Conservation (phyloP, 73 alveolate genomes). For the Tetrahymena elliotti region DNA sequence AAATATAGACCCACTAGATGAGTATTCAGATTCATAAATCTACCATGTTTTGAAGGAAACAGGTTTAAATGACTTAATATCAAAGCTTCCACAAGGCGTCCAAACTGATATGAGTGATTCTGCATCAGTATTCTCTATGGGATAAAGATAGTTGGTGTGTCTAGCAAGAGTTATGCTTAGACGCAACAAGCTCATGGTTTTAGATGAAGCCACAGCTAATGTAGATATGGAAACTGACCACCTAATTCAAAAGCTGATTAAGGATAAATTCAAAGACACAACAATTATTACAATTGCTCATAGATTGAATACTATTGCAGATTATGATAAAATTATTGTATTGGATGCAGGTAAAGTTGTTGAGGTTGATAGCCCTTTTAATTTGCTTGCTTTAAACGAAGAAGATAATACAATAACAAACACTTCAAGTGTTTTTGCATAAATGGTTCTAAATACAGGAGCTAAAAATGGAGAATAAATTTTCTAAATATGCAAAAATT, state of each 20-base stretch:
- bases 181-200: slow-evolving; percentile 50
- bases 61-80: slow-evolving; percentile 42
- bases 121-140: slow-evolving; percentile 81
- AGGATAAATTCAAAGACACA: slow-evolving; percentile 44
- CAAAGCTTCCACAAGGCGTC: slow-evolving; percentile 46
- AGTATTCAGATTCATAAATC: slow-evolving; percentile 56
- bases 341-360: slow-evolving; percentile 45
- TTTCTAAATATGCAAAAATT: neutral
- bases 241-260: slow-evolving; percentile 48
- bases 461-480: neutral
- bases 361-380: slow-evolving; percentile 3
- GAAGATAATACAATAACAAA: neutral
- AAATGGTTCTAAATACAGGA: neutral
- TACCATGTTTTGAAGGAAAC: slow-evolving; percentile 56
- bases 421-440: neutral
- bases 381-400: neutral
- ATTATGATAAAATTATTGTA: slow-evolving; percentile 55
- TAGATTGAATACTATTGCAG: slow-evolving; percentile 58
- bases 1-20: slow-evolving; percentile 79
- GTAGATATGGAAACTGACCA: slow-evolving; percentile 69
- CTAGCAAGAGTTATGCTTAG: slow-evolving; percentile 43
- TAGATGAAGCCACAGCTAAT: slow-evolving; percentile 81
- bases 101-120: slow-evolving; percentile 65
- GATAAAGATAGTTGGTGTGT: slow-evolving; percentile 88
- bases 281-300: slow-evolving; percentile 75